These are phyloP conservation scores for Globisporangium splendens DNA, from an alignment of 352 stramenopile species.

Conservation along the genomic window DNA sequence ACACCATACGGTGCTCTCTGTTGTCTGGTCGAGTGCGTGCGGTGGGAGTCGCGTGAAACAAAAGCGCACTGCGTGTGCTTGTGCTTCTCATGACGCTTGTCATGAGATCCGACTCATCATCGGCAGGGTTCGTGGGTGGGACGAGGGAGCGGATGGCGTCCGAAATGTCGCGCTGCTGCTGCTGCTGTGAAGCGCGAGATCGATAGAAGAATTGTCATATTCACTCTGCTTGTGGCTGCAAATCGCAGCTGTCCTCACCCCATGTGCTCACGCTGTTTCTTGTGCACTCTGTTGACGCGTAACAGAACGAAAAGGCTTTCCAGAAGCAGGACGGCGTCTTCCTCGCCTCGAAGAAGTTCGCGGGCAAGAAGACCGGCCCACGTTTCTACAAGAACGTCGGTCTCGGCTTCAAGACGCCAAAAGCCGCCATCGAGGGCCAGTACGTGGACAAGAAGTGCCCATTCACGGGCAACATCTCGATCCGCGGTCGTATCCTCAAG, in stretches of 20 bases:
- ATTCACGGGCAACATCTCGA: constrained; percentile 99
- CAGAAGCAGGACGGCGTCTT: constrained; percentile 99
- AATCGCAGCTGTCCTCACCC: not conserved
- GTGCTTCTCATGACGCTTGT: not conserved
- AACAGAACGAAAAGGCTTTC: constrained; percentile 98
- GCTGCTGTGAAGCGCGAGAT: not conserved
- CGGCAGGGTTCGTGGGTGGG: constrained; percentile 20
- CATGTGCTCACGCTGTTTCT: constrained; percentile 11
- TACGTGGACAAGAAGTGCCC: constrained; percentile 99
- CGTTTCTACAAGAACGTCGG: constrained; percentile 97
- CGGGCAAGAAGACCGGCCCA: constrained; percentile 92
- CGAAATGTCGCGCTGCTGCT: constrained; percentile 1
- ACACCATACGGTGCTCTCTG: not conserved
- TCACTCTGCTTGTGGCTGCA: not conserved
- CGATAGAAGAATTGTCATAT: not conserved
- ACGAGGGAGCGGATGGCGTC: constrained; percentile 1
- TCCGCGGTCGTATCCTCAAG: constrained; percentile 98
- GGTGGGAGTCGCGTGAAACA: constrained; percentile 18
- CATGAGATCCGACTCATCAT: constrained; percentile 37
- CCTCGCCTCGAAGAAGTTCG: constrained; percentile 95
- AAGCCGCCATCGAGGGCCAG: constrained; percentile 91
- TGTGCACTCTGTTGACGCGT: not conserved
- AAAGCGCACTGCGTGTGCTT: constrained; percentile 8
- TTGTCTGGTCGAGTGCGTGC: not conserved
- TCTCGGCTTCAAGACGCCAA: constrained; percentile 99